These are phyloP conservation scores for Globisporangium echinulatum DNA, from an alignment of 352 stramenopile genomes.

Conservation along the genomic window DNA sequence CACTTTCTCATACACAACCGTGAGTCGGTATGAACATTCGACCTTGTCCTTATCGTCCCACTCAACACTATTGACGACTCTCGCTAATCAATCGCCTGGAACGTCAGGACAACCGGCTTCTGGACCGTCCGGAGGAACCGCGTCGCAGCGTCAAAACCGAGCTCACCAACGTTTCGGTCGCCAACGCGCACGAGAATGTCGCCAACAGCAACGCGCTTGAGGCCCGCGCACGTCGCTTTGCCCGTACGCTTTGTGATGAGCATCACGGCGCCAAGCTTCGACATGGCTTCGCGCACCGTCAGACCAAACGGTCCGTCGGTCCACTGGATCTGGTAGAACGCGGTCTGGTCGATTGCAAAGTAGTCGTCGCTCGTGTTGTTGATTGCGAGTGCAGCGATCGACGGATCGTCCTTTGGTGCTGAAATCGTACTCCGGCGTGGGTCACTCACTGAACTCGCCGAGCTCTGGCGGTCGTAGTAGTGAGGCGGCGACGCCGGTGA, in stretches of 20 bases:
- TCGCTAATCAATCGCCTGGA: slow-evolving; percentile 65
- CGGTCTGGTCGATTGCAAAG: slow-evolving; percentile 56
- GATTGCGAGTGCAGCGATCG: slow-evolving; percentile 5
- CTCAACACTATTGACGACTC: background rate
- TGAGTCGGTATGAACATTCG: too few species aligned
- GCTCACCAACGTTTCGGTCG: slow-evolving; percentile 53
- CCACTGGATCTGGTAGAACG: slow-evolving; percentile 79
- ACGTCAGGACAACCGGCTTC: slow-evolving; percentile 72
- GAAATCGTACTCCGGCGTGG: background rate
- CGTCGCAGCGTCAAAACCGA: slow-evolving; percentile 73
- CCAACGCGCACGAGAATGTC: slow-evolving; percentile 76
- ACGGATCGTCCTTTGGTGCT: background rate
- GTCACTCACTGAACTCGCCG: background rate
- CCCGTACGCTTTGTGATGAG: slow-evolving; percentile 79
- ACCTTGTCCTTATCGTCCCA: too few species aligned
- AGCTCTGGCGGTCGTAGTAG: slow-evolving; percentile 2
- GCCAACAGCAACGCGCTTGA: slow-evolving; percentile 65
- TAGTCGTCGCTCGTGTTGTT: slow-evolving; percentile 38
- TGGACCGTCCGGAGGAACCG: slow-evolving; percentile 63
- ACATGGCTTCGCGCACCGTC: slow-evolving; percentile 71
- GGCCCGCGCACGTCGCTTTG: slow-evolving; percentile 65
- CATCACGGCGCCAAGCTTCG: slow-evolving; percentile 55
- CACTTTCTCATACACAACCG: too few species aligned
- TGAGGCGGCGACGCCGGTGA: background rate
- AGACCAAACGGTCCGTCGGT: slow-evolving; percentile 75